Evolutionary conservation across 2,329 filamentous ascomycete species (phyloP).

Genomic region (Cordyceps fumosorosea): DNA sequence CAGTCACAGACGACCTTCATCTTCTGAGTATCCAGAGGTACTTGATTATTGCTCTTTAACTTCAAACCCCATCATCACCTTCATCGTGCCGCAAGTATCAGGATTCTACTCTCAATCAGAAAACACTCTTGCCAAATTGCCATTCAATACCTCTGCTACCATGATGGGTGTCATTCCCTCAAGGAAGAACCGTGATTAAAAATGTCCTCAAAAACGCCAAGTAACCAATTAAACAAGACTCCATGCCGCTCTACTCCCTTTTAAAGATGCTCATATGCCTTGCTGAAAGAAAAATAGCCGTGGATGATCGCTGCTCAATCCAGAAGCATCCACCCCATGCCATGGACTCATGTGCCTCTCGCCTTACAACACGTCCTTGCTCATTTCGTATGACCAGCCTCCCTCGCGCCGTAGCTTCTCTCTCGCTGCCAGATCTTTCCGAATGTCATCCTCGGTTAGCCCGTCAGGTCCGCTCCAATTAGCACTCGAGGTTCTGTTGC

Average conservation of each 20-base stretch:
- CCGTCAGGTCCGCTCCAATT: slow-evolving; percentile 82
- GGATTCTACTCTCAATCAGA: background rate
- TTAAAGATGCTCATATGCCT: slow-evolving; percentile 5
- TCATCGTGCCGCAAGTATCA: too few relatives aligned
- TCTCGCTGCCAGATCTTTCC: slow-evolving; percentile 69
- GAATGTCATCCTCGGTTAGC: slow-evolving; percentile 82
- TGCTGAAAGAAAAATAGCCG: background rate
- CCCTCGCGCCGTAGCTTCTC: slow-evolving; percentile 76
- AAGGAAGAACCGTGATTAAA: background rate
- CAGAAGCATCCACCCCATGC: background rate
- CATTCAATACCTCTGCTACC: background rate
- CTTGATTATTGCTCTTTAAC: too few relatives aligned
- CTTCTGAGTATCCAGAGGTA: too few relatives aligned
- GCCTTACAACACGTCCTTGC: slow-evolving; percentile 37
- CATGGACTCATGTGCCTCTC: background rate
- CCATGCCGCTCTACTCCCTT: slow-evolving; percentile 2
- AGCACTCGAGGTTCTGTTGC: slow-evolving; percentile 84
- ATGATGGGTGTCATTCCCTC: background rate
- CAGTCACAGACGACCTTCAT: too few relatives aligned
- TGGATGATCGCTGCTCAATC: background rate
- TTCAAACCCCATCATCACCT: too few relatives aligned
- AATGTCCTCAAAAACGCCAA: slow-evolving; percentile 6
- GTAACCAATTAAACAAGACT: background rate
- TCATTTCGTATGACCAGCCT: slow-evolving; percentile 70
- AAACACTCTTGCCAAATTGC: background rate